Conservation (phyloP, 257 asterid genomes). For the Solanum chiquidenum region DNA sequence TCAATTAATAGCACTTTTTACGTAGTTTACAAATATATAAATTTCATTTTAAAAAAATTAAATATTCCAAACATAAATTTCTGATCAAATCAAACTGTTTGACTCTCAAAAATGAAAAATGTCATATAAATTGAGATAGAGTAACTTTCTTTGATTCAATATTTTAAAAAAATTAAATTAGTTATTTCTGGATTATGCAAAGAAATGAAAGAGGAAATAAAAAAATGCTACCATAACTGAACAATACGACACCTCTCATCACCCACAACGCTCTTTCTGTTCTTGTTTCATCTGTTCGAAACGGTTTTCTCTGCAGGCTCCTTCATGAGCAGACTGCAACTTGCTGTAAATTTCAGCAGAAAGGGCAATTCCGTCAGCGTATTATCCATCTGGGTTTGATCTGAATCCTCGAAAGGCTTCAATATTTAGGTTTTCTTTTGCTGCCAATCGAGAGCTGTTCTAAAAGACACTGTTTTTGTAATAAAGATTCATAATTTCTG, state of each 20-base stretch:
- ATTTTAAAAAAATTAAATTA: background rate
- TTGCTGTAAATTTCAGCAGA: background rate
- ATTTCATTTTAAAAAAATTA: too few species aligned
- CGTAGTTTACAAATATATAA: too few species aligned
- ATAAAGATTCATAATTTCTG: slow-evolving; percentile 7
- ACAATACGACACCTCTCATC: background rate
- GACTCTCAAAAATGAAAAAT: too few species aligned
- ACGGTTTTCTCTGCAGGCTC: background rate
- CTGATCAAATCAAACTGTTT: too few species aligned
- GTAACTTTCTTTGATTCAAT: background rate
- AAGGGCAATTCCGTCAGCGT: background rate
- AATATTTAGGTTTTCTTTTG: background rate
- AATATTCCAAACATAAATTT: too few species aligned
- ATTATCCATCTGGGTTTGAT: background rate
- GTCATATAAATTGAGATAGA: too few species aligned
- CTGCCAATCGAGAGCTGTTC: background rate
- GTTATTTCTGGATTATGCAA: background rate
- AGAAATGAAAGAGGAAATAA: background rate
- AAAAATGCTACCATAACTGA: background rate
- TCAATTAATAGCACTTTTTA: too few species aligned
- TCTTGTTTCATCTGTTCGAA: background rate
- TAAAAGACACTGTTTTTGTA: background rate
- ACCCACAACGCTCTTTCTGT: background rate
- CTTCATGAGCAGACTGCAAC: background rate
- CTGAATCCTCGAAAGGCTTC: background rate